A percentile compares a stretch with the other conserved stretches of the same genome.
Evolutionary conservation across 495 filamentous ascomycete species (phyloP).

Genomic region (Daldinia caldariorum): DNA sequence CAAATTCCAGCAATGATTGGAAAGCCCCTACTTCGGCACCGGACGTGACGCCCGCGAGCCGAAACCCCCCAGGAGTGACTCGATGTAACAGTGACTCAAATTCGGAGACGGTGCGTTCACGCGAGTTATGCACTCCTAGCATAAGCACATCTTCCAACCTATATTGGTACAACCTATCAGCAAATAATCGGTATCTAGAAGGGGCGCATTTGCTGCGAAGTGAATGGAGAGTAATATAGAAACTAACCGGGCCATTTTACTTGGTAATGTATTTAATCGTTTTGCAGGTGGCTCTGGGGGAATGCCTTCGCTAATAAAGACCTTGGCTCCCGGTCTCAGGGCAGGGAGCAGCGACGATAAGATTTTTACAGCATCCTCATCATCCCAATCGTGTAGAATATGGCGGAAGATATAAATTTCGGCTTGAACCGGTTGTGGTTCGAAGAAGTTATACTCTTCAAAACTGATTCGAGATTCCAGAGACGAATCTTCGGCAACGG

Average conservation of each 20-base stretch:
- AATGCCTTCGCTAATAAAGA: conserved; percentile 50
- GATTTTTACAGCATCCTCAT: conserved; percentile 49
- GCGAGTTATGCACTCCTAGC: conserved; percentile 43
- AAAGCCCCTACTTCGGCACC: conserved; percentile 44
- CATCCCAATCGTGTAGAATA: conserved; percentile 59
- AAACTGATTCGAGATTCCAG: conserved; percentile 44
- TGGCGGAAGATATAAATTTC: conserved; percentile 54
- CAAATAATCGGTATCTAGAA: background rate
- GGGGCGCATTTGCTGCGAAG: background rate
- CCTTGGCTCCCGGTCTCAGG: conserved; percentile 47
- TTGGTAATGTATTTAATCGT: conserved; percentile 33
- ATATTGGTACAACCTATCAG: conserved; percentile 7
- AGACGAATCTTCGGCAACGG: conserved; percentile 30
- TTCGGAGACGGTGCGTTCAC: conserved; percentile 44
- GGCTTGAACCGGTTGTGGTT: conserved; percentile 47
- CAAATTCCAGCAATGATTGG: conserved; percentile 45
- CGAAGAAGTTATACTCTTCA: conserved; percentile 52
- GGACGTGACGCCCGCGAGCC: conserved; percentile 40
- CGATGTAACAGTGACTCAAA: conserved; percentile 42
- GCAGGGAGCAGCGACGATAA: conserved; percentile 49
- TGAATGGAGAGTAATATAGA: background rate
- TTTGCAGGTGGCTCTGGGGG: conserved; percentile 43
- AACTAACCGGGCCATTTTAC: conserved; percentile 31
- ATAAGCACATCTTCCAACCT: conserved; percentile 48
- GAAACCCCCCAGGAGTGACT: conserved; percentile 32